phyloP scores from a whole-genome alignment of 2,329 filamentous ascomycete species.

The Cladophialophora yegresii region DNA sequence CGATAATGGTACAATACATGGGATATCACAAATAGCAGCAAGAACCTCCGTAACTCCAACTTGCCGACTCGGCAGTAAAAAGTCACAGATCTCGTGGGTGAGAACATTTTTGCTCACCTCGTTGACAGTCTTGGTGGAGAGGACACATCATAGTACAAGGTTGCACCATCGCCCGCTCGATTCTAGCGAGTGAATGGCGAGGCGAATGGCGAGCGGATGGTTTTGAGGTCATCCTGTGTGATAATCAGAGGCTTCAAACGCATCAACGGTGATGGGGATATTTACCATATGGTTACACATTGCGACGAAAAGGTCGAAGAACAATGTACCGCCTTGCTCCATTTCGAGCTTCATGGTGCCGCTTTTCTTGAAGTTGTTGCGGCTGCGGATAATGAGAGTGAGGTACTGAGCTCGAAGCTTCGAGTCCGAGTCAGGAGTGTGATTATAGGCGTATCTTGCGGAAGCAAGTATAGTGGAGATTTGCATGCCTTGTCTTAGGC shows the following conservation, averaged over 20 bases:
- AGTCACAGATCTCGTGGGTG: slow-evolving; percentile 5
- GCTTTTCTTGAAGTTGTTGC: slow-evolving; percentile 86
- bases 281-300: slow-evolving; percentile 86
- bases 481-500: slow-evolving; percentile 79
- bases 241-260: not conserved
- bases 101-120: not conserved
- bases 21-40: slow-evolving; percentile 1
- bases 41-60: slow-evolving; percentile 9
- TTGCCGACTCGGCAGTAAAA: not conserved
- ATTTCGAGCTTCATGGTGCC: slow-evolving; percentile 96
- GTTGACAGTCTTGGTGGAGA: slow-evolving; percentile 23
- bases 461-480: slow-evolving; percentile 82
- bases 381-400: slow-evolving; percentile 84
- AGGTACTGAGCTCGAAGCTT: slow-evolving; percentile 88
- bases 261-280: slow-evolving; percentile 20
- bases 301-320: slow-evolving; percentile 92
- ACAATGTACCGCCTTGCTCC: slow-evolving; percentile 81
- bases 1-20: slow-evolving; percentile 16
- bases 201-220: slow-evolving; percentile 35
- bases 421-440: slow-evolving; percentile 88
- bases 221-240: slow-evolving; percentile 38
- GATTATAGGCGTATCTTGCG: slow-evolving; percentile 84
- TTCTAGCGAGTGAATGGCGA: slow-evolving; percentile 33
- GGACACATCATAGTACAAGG: slow-evolving; percentile 13
- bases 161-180: not conserved